Conservation (phyloP, 2,329 filamentous ascomycete genomes). For the Nemania sp. region DNA sequence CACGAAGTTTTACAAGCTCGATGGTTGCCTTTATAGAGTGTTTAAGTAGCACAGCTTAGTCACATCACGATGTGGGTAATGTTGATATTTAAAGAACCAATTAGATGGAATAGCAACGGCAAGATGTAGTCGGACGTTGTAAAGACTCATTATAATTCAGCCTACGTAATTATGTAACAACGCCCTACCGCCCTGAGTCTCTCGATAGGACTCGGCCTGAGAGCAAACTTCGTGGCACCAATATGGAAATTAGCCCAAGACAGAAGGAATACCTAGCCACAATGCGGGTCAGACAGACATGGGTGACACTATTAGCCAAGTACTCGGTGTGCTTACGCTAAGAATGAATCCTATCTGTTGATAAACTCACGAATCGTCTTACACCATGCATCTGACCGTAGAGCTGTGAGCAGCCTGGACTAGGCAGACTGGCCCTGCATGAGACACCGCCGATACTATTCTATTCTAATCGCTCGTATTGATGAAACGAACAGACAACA, state of each 20-base stretch:
- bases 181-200: not conserved
- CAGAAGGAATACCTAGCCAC: too few species aligned
- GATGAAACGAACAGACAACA: too few species aligned
- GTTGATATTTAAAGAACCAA: not conserved
- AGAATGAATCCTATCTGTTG: slow-evolving; percentile 1
- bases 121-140: too few species aligned
- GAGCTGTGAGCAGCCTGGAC: not conserved
- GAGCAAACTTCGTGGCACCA: too few species aligned
- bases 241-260: too few species aligned
- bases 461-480: not conserved
- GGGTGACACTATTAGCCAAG: slow-evolving; percentile 6
- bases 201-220: not conserved
- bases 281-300: slow-evolving; percentile 3
- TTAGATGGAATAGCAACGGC: too few species aligned
- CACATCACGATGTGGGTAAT: not conserved
- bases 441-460: not conserved
- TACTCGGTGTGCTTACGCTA: not conserved
- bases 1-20: not conserved
- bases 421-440: not conserved
- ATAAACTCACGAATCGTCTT: not conserved
- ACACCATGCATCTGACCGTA: not conserved
- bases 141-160: too few species aligned
- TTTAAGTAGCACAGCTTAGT: not conserved
- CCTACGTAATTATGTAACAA: not conserved
- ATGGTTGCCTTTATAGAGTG: not conserved